Evolutionary conservation across 331 rosid genomes (phyloP).

Genomic region (Spiraea crenata): DNA sequence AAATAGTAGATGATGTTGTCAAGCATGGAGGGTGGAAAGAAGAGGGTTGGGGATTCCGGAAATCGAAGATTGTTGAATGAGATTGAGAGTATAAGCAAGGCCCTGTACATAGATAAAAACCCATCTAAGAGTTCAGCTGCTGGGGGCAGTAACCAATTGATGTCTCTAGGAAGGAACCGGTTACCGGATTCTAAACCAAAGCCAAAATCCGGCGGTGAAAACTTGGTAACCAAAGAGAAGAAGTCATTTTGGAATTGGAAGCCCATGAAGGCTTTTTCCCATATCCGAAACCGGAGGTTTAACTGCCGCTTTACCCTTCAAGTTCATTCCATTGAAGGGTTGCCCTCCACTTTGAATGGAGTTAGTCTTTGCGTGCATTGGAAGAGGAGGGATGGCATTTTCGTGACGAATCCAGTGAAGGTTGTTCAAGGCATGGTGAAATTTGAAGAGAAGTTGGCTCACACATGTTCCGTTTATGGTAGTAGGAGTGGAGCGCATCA

Average conservation of each 20-base stretch:
- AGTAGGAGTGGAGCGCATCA: conserved; percentile 68
- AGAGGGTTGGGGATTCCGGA: conserved; percentile 49
- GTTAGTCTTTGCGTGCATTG: conserved; percentile 63
- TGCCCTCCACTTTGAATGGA: conserved; percentile 48
- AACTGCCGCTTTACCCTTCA: conserved; percentile 70
- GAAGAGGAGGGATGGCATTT: conserved; percentile 60
- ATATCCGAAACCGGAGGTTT: conserved; percentile 52
- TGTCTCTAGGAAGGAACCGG: conserved; percentile 37
- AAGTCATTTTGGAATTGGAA: conserved; percentile 86
- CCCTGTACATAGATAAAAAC: conserved; percentile 54
- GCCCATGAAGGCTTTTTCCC: conserved; percentile 55
- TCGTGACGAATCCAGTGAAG: conserved; percentile 61
- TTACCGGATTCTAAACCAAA: conserved; percentile 45
- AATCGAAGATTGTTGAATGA: conserved; percentile 68
- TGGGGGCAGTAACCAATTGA: conserved; percentile 30
- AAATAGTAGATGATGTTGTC: conserved; percentile 53
- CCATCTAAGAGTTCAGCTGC: conserved; percentile 40
- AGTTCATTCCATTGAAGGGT: conserved; percentile 66
- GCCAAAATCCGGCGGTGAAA: conserved; percentile 40
- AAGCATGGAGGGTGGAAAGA: conserved; percentile 61
- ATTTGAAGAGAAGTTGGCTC: conserved; percentile 61
- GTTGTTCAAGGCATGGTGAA: conserved; percentile 47
- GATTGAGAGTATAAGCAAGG: conserved; percentile 79
- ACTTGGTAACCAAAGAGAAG: conserved; percentile 60
- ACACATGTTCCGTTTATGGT: conserved; percentile 65